phyloP scores from a whole-genome alignment of 75 land plant genomes.

The Picea glauca region DNA sequence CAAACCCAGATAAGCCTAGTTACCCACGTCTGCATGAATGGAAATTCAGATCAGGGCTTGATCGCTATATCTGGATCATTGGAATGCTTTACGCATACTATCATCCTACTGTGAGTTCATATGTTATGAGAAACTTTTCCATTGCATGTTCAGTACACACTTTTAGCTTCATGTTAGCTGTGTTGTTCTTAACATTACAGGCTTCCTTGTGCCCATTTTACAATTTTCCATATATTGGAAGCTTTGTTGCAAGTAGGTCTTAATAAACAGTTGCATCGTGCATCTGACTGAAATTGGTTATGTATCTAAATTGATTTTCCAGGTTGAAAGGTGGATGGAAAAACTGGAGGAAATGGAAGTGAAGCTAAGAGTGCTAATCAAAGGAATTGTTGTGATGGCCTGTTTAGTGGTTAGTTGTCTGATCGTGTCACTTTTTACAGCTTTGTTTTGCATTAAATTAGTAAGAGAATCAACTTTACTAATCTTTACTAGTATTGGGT shows the following conservation, averaged over 20 bases:
- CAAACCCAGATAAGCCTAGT: slow-evolving; percentile 59
- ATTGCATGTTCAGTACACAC: not conserved
- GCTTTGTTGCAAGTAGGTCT: not conserved
- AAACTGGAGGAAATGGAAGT: slow-evolving; percentile 85
- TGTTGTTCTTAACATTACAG: not conserved
- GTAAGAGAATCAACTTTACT: not conserved
- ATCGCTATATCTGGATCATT: slow-evolving; percentile 97
- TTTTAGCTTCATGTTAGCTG: not conserved
- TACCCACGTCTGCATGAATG: slow-evolving; percentile 89
- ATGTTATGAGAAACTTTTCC: not conserved
- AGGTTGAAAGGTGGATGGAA: slow-evolving; percentile 99
- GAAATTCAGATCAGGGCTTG: slow-evolving; percentile 99
- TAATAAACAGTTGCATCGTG: not conserved
- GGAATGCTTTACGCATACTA: slow-evolving; percentile 99
- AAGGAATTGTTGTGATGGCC: slow-evolving; percentile 45
- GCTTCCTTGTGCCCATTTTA: not conserved
- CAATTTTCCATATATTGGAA: not conserved
- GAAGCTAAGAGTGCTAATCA: slow-evolving; percentile 40
- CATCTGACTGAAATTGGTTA: slow-evolving; percentile 1
- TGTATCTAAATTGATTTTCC: not conserved
- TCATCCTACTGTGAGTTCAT: slow-evolving; percentile 78
- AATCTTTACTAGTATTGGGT: not conserved
- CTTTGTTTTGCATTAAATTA: not conserved
- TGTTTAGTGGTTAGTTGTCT: slow-evolving; percentile 51
- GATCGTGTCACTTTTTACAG: not conserved